Percentiles rank a stretch among this genome's conserved stretches.
Evolutionary conservation across 164 flowering plant genomes (phyloP).

Genomic region (Berberis thunbergii): DNA sequence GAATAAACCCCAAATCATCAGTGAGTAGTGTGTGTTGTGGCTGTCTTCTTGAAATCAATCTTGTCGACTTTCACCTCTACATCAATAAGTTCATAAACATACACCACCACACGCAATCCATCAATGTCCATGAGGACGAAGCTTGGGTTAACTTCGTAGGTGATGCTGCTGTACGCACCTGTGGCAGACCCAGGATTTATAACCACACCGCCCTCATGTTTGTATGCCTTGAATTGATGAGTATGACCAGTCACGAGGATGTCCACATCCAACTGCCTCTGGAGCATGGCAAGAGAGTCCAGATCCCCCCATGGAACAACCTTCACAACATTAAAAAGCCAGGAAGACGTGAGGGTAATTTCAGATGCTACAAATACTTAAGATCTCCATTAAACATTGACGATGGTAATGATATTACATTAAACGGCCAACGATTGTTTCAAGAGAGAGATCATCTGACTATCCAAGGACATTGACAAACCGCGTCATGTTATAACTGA

Average conservation of each 20-base stretch:
- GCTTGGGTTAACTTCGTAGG: conserved; percentile 84
- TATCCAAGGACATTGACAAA: too few species aligned
- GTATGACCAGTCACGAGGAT: conserved; percentile 87
- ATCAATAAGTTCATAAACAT: conserved; percentile 81
- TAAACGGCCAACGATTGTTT: too few species aligned
- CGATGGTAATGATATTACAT: too few species aligned
- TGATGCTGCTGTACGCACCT: conserved; percentile 78
- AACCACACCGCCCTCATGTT: conserved; percentile 84
- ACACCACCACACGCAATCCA: conserved; percentile 73
- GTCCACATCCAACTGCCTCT: conserved; percentile 92
- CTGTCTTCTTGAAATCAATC: conserved; percentile 75
- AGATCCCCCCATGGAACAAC: conserved; percentile 95
- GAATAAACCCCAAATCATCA: neutral
- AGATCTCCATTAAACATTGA: too few species aligned
- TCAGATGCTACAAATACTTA: too few species aligned
- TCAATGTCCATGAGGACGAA: conserved; percentile 87
- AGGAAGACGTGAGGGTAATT: neutral
- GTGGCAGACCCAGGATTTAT: conserved; percentile 88
- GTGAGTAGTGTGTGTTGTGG: conserved; percentile 18
- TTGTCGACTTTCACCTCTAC: conserved; percentile 92
- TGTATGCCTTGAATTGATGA: conserved; percentile 47
- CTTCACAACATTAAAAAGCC: conserved; percentile 20
- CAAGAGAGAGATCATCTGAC: too few species aligned
- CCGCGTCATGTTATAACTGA: too few species aligned
- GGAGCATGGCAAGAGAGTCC: conserved; percentile 95